Evolutionary conservation across 306 rosid genomes (phyloP).

Genomic region (Quercus bicolor): DNA sequence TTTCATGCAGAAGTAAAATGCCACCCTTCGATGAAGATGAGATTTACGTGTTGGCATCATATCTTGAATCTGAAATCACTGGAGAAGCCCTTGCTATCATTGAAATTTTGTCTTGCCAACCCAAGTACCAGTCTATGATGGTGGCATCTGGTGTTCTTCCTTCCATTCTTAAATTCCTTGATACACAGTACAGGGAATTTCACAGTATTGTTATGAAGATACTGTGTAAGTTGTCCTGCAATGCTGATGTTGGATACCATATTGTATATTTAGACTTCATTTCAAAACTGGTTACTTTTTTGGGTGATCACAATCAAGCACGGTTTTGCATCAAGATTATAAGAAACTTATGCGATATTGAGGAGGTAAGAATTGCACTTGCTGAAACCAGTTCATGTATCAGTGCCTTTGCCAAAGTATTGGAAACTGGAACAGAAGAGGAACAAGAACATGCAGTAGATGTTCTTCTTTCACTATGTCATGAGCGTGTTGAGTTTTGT

Average conservation of each 20-base stretch:
- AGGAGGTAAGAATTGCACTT: constrained; percentile 18
- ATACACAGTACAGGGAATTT: neutral
- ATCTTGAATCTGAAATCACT: constrained; percentile 21
- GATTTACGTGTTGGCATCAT: constrained; percentile 13
- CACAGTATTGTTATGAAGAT: constrained; percentile 19
- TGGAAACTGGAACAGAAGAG: constrained; percentile 2
- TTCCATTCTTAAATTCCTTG: constrained; percentile 14
- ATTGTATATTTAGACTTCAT: constrained; percentile 20
- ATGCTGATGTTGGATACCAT: constrained; percentile 11
- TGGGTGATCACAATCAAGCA: constrained; percentile 11
- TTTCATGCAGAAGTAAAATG: constrained; percentile 13
- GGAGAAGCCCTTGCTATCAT: constrained; percentile 17
- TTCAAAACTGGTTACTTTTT: constrained; percentile 10
- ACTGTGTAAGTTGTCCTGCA: constrained; percentile 14
- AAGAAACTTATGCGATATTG: constrained; percentile 7
- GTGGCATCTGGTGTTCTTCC: constrained; percentile 31
- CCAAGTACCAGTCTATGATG: constrained; percentile 13
- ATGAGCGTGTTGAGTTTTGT: constrained; percentile 9
- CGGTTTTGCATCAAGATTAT: constrained; percentile 1
- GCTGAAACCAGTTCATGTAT: constrained; percentile 5
- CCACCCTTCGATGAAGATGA: constrained; percentile 12
- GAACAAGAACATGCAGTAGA: constrained; percentile 22
- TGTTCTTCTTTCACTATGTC: constrained; percentile 20
- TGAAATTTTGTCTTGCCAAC: constrained; percentile 15
- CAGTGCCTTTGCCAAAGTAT: constrained; percentile 11